Base-by-base conservation (phyloP, 345 rosid species). In the Barbarea vulgaris region DNA sequence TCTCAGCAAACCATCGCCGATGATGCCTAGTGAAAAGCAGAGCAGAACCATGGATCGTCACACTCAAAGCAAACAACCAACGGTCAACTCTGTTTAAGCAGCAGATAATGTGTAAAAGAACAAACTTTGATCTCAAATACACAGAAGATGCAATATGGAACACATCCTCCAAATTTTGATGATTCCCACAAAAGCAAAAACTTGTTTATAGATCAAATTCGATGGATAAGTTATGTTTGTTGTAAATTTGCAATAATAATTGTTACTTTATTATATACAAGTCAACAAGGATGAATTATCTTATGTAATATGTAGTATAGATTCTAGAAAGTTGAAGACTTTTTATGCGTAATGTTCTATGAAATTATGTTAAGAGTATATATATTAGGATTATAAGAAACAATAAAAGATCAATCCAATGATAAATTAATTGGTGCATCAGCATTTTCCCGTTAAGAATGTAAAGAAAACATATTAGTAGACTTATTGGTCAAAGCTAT, bases 1-100 rank as follows among this genome's bases (percentile, higher is more conserved):
- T 89, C 81, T 88, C 96, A 4, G 96, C 96, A 85, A 86, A 88
- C 96, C 99, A 95, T 71, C 97, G 84, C 67, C 97, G 84, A 69
- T 95, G 99, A 86, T 95, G 97, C 99, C 98, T 95, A 71, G 27
- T 39, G 37, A 72, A 30, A 57, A 44, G 12, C 18, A 60, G 17
- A 42, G 57, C 17, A 31, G 57, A 77, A 18, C 44, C 72, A 77
- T 54, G 28, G 2, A 27, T 44, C 37, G 48, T 64, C 61, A 36
- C n/a, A n/a, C 13, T n/a, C n/a, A n/a, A n/a, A n/a, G n/a, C n/a
- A n/a, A n/a, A n/a, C n/a, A n/a, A n/a, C n/a, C n/a, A n/a, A n/a
- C n/a, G n/a, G n/a, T n/a, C 56, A 10, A 53, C 66, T 51, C 17
- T 9, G 1, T 0, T 9, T 24, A 58, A 57, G 57, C 42, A 50